Conservation (phyloP, 495 filamentous ascomycete species). For the Penicillium roqueforti region DNA sequence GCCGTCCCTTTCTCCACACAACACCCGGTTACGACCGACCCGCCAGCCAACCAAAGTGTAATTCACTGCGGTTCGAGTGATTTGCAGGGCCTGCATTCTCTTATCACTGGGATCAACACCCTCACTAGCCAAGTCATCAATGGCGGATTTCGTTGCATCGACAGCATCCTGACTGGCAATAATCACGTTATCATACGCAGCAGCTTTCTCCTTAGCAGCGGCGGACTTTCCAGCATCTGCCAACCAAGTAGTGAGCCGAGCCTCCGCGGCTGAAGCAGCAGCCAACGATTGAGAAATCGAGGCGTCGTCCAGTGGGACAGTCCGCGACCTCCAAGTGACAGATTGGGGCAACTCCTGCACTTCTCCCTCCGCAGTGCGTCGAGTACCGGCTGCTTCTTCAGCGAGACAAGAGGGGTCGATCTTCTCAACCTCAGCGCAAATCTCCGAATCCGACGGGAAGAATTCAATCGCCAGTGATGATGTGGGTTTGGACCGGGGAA, state of each 20-base stretch:
- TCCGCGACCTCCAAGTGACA: conserved; percentile 85
- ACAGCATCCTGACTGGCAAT: conserved; percentile 89
- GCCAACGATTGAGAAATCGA: conserved; percentile 75
- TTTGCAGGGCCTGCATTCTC: conserved; percentile 87
- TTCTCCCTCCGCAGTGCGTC: conserved; percentile 45
- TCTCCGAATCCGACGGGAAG: conserved; percentile 60
- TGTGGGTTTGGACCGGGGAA: conserved; percentile 77
- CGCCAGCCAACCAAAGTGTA: conserved; percentile 92
- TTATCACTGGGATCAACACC: conserved; percentile 79
- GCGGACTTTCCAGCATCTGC: conserved; percentile 34
- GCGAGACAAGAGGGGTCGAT: conserved; percentile 66
- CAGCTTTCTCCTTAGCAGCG: conserved; percentile 55
- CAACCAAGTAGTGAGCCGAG: conserved; percentile 49
- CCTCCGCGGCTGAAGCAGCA: conserved; percentile 51
- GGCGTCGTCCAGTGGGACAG: conserved; percentile 84
- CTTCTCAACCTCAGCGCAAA: conserved; percentile 64
- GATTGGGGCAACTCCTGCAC: conserved; percentile 63
- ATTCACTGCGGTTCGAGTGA: conserved; percentile 88
- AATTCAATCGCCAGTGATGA: conserved; percentile 68
- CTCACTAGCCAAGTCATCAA: conserved; percentile 82
- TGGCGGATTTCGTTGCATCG: conserved; percentile 86
- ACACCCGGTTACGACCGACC: conserved; percentile 83
- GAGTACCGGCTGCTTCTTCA: conserved; percentile 56
- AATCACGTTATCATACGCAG: conserved; percentile 87
- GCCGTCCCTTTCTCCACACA: conserved; percentile 77